These are phyloP conservation scores for Scenedesmus sp. DNA, from an alignment of 163 green algal species.

Conservation along the genomic window DNA sequence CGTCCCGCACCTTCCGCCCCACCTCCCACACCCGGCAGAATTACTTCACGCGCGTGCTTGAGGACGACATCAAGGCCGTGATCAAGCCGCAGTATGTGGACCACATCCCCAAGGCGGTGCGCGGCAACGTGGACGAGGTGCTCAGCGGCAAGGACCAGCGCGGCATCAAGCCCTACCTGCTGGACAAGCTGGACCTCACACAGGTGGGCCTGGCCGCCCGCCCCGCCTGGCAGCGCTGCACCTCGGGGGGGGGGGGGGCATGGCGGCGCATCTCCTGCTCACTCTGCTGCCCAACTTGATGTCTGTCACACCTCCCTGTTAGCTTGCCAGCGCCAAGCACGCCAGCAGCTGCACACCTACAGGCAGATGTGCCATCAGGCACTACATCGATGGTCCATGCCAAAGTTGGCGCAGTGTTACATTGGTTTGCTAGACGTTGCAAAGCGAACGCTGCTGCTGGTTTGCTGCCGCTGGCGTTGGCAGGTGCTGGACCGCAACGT, in stretches of 20 bases:
- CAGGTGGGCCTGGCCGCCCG: slow-evolving; percentile 68
- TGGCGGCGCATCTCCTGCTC: no score
- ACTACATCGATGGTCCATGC: no score
- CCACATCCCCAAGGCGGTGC: slow-evolving; percentile 95
- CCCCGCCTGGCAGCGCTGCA: neutral
- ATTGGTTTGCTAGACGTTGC: no score
- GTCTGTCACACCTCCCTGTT: no score
- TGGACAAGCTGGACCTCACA: slow-evolving; percentile 87
- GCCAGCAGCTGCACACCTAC: no score
- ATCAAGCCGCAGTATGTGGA: slow-evolving; percentile 99
- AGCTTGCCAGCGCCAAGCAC: no score
- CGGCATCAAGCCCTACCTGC: slow-evolving; percentile 79
- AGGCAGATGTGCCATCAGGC: no score
- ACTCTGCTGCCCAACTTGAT: no score
- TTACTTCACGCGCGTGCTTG: slow-evolving; percentile 98
- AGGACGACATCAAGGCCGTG: slow-evolving; percentile 96
- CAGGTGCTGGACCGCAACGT: slow-evolving; percentile 98
- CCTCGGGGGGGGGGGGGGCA: neutral
- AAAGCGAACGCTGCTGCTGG: neutral
- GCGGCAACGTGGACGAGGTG: slow-evolving; percentile 91
- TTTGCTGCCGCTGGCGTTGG: neutral
- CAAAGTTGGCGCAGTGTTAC: no score
- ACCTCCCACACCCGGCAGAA: slow-evolving; percentile 69
- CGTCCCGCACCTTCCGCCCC: neutral
- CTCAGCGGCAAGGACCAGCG: slow-evolving; percentile 91